Base-by-base conservation (phyloP, 78 protist species). In the Dictyostelium firmibasis region DNA sequence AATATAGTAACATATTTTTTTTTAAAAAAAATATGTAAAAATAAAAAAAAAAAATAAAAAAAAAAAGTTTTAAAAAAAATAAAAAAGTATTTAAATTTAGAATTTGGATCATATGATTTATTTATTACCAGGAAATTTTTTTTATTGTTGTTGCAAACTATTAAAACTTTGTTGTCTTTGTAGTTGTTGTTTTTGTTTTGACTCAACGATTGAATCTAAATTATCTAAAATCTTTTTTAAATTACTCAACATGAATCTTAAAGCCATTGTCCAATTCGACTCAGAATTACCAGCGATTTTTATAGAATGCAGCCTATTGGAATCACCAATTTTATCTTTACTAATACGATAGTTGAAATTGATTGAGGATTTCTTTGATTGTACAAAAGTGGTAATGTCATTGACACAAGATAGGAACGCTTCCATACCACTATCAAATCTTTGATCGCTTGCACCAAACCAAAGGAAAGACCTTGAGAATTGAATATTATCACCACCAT, bases 351-450 rank as follows among this genome's bases (percentile, higher is more conserved):
- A 89, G 44, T 36, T 27, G 20, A 89, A 89, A 14, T 33, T 23
- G 23, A 77, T 33, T 0, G 44, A 47, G 2, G 75, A 33, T 25
- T 81, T 50, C 31, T 41, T 31, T 60, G 36, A 41, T 14, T 25
- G 29, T 2, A 41, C 38, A 27, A 69, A 60, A 1, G 35, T 23
- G 23, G 81, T 70, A 11, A 89, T 31, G 10, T 89, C 94, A 69
- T 89, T 89, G 11, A 89, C 87, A 81, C 94, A 89, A 35, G 85
- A 36, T 5, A 89, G 20, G 25, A 89, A 69, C 3, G 94, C 94
- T 50, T 89, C 94, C 94, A 89, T 60, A 25, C 94, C 94, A 81
- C 70, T 69, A 69, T 89, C 94, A 35, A 89, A 89, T 81, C 83
- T 89, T 20, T 47, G 84, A 20, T 89, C 94, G 43, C 81, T 84